Conservation (phyloP, 495 filamentous ascomycete genomes). For the Thermochaetoides thermophila region DNA sequence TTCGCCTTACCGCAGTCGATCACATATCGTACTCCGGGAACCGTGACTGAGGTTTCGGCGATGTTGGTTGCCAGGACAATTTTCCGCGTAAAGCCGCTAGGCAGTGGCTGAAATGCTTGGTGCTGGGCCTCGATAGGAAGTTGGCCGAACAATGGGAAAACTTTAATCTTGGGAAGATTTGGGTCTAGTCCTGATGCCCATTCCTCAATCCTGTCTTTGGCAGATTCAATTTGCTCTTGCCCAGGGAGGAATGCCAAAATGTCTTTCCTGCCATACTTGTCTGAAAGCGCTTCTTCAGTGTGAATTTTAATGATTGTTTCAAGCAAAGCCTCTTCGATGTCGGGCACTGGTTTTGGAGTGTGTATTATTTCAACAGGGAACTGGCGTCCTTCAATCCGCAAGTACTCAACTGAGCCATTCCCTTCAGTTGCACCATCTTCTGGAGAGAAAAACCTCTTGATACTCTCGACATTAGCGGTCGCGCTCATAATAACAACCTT, state of each 20-base stretch:
- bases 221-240: conserved; percentile 77
- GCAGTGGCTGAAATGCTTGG: conserved; percentile 64
- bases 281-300: conserved; percentile 71
- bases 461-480: conserved; percentile 70
- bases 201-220: conserved; percentile 70
- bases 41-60: conserved; percentile 93
- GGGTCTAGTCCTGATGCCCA: conserved; percentile 54
- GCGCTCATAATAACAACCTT: conserved; percentile 96
- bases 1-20: conserved; percentile 91
- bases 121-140: conserved; percentile 60
- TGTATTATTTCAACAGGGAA: conserved; percentile 73
- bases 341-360: conserved; percentile 57
- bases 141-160: conserved; percentile 36
- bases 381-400: conserved; percentile 76
- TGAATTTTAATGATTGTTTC: conserved; percentile 84
- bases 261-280: conserved; percentile 39
- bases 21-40: conserved; percentile 81
- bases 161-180: conserved; percentile 53
- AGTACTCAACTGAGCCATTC: conserved; percentile 28
- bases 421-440: conserved; percentile 2
- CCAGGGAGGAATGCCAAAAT: conserved; percentile 89
- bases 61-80: conserved; percentile 92
- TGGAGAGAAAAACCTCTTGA: conserved; percentile 64
- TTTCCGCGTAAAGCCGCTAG: conserved; percentile 60
- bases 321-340: conserved; percentile 70